Conservation (phyloP, 192 early-diverging fungal species). For the Coemansia sp. region DNA sequence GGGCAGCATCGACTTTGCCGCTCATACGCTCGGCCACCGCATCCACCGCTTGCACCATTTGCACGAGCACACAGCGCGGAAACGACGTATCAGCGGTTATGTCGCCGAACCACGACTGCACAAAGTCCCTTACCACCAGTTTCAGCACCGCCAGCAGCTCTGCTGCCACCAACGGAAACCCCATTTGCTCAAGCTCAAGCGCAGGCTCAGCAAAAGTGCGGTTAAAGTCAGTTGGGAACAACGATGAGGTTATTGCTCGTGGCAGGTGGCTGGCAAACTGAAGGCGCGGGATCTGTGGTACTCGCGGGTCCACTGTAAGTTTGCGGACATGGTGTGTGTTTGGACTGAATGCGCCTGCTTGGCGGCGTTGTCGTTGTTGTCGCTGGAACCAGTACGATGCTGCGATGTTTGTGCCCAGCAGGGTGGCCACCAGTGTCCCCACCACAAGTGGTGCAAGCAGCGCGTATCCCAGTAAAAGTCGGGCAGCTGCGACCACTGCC, state of each 20-base stretch:
- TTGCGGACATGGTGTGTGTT: background rate
- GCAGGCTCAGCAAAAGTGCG: background rate
- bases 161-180: background rate
- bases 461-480: slow-evolving; percentile 21
- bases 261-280: slow-evolving; percentile 15
- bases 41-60: slow-evolving; percentile 32
- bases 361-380: background rate
- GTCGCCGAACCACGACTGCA: slow-evolving; percentile 48
- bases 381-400: slow-evolving; percentile 49
- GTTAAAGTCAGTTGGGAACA: slow-evolving; percentile 20
- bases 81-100: slow-evolving; percentile 47
- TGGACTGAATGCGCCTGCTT: background rate
- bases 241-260: background rate
- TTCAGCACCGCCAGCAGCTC: slow-evolving; percentile 12
- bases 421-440: slow-evolving; percentile 12
- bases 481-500: slow-evolving; percentile 2
- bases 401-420: slow-evolving; percentile 36
- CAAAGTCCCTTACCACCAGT: slow-evolving; percentile 51
- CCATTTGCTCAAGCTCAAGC: background rate
- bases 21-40: slow-evolving; percentile 24
- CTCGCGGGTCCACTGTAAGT: slow-evolving; percentile 25
- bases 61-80: slow-evolving; percentile 27
- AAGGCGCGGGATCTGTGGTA: slow-evolving; percentile 28
- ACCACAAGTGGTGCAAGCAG: slow-evolving; percentile 26
- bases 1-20: slow-evolving; percentile 55